Conservation (phyloP, 148 eudicot species). For the Rhododendron mucronatum region DNA sequence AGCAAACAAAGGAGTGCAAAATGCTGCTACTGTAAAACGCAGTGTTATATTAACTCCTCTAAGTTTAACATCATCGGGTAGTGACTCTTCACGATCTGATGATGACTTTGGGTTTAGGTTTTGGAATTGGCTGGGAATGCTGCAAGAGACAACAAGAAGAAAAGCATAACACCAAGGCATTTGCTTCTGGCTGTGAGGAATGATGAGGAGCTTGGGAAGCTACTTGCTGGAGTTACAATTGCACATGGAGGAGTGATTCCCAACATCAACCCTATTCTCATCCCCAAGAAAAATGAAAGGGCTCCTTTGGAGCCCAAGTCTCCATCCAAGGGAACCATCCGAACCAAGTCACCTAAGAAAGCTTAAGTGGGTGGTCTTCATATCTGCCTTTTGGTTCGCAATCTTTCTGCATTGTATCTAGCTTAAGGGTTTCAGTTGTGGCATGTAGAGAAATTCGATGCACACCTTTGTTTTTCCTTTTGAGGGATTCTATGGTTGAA, state of each 20-base stretch:
- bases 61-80: background rate
- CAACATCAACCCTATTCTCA: constrained; percentile 8
- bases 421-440: background rate
- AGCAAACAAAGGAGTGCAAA: background rate
- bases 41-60: background rate
- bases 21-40: background rate
- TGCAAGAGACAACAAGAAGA: constrained; percentile 15
- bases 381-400: background rate
- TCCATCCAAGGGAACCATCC: constrained; percentile 9
- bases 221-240: constrained; percentile 11
- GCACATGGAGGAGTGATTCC: constrained; percentile 14
- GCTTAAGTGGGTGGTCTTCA: background rate
- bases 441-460: background rate
- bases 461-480: background rate
- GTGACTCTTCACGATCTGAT: background rate
- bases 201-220: constrained; percentile 11
- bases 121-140: constrained; percentile 15
- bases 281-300: constrained; percentile 1
- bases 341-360: constrained; percentile 9
- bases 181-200: constrained; percentile 14
- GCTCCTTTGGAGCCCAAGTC: constrained; percentile 5
- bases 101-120: background rate
- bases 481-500: background rate
- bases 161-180: constrained; percentile 6
- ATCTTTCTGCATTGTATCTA: background rate